Evolutionary conservation across 2,329 filamentous ascomycete species (phyloP), one percentile per base, ranked within the genome.

Genomic region (Paecilomyces sp.): DNA sequence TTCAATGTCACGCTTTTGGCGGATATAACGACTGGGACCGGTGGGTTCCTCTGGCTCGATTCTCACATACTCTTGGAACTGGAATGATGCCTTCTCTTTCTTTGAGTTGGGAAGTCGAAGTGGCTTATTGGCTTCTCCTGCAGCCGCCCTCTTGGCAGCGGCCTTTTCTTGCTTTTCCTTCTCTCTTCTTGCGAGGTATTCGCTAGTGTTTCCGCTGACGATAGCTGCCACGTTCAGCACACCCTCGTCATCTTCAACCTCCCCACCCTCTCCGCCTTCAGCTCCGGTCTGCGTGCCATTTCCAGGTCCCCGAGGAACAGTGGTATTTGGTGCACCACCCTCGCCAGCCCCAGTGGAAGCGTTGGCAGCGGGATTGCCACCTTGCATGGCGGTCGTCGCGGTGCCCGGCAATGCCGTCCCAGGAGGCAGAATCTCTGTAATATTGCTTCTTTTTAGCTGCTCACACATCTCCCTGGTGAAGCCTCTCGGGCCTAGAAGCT

Each of bases 211-310:
- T 58, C 85, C 85, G 55, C 83, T 84, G 7, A 88, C 85, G 60
- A 88, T 88, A 56, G 83, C 85, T 9, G 85, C 85, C 15, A 88
- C 85, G 66, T 88, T 85, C 11, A 88, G 72, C 1, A 88, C 81
- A 13, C 84, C 85, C 55, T 88, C 85, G 15, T 85, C 82, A 6
- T 86, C 83, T 6, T 84, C 78, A 1, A 66, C 67, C 5, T 74
- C 70, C 6, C 36, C 36, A 3, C 68, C 72, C 52, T 75, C 77
- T 53, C 74, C 76, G 56, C 75, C 74, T 56, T 83, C 82, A 41
- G 77, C 76, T 13, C 81, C 83, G 2, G 81, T 80, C 61, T 85
- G 80, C 1, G 82, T 84, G 18, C 80, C 80, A 3, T 76, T 74
- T 2, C 83, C 84, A 12, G 83, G 82, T 2, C 81, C 81, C 56